Evolutionary conservation across 768 basidiomycete genomes (phyloP), one percentile per base, ranked within the genome.

Genomic region (Xerocomellus amylosporus): DNA sequence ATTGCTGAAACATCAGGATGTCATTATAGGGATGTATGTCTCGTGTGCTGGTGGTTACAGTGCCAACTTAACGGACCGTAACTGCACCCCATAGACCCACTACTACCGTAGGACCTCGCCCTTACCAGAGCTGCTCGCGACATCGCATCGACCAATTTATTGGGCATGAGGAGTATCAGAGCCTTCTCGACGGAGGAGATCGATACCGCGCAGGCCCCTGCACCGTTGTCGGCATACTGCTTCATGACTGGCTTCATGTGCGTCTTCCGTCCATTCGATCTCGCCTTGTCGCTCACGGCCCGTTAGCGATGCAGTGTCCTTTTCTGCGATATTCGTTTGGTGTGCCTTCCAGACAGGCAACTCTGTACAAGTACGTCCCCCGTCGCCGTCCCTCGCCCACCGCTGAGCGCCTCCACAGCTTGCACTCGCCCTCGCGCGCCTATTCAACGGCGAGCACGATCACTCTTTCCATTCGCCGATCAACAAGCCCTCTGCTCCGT

Each of bases 311-410:
- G 80, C 81, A 2, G 75, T 91, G 28, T 84, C 82, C 4, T 92
- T 92, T 74, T 83, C 87, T 41, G 86, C 90, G 2, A 75, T 90
- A 44, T 92, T 84, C 68, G 82, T 92, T 13, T 93, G 90, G 88
- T 88, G 86, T 68, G 89, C 86, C 14, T 92, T 91, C 70, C 90
- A 92, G 70, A 91, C 89, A 0, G 89, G 87, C 48, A 89, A 89
- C 65, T 82, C 83, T 59, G 77, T 82, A 10, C 85, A 87, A 75
- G 85, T 86, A 61, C 24, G 62, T 45, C 9, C 5, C 5, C 4
- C 26, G 8, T 31, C 19, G 0, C n/a, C n/a, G 7, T 10, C 40
- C 9, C 8, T 17, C 14, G 0, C 10, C 31, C 15, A 2, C 33
- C 22, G 17, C 50, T 57, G 14, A 48, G 9, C 22, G 5, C 56